These are phyloP conservation scores for Xylaria sp. DNA, from an alignment of 2,329 filamentous ascomycete genomes.

Conservation along the genomic window DNA sequence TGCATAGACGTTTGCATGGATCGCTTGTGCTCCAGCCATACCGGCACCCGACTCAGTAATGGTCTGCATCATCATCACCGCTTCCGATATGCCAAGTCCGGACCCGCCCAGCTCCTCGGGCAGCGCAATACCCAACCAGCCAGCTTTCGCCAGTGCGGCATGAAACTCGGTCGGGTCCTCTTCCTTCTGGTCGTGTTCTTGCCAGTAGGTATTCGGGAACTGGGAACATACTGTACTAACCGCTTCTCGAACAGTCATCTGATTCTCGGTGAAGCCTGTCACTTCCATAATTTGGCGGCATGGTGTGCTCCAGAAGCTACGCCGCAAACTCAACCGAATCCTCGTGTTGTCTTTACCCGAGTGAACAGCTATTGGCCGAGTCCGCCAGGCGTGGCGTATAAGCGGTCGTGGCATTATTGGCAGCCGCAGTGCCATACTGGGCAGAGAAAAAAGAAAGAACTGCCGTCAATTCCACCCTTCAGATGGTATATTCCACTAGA, in stretches of 20 bases:
- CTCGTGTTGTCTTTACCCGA: background rate
- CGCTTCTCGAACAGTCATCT: constrained; percentile 72
- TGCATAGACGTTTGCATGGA: constrained; percentile 71
- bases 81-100: constrained; percentile 77
- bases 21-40: constrained; percentile 69
- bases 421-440: background rate
- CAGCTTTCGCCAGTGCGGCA: constrained; percentile 70
- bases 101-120: constrained; percentile 75
- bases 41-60: constrained; percentile 78
- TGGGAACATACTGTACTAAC: constrained; percentile 68
- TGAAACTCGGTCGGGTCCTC: constrained; percentile 77
- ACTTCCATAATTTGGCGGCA: constrained; percentile 65
- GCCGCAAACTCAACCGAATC: background rate
- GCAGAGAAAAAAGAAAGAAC: background rate
- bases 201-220: constrained; percentile 79
- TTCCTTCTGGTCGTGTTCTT: constrained; percentile 69
- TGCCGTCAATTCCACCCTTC: background rate
- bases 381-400: constrained; percentile 1
- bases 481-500: background rate
- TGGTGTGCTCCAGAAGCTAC: constrained; percentile 42
- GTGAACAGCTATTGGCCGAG: background rate
- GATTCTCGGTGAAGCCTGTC: constrained; percentile 71
- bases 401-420: constrained; percentile 18
- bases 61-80: constrained; percentile 86
- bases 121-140: constrained; percentile 81